A percentile compares a stretch with the other conserved stretches of the same genome.
phyloP scores from a whole-genome alignment of 192 early-diverging fungal genomes.

The Dissophora globulifera region DNA sequence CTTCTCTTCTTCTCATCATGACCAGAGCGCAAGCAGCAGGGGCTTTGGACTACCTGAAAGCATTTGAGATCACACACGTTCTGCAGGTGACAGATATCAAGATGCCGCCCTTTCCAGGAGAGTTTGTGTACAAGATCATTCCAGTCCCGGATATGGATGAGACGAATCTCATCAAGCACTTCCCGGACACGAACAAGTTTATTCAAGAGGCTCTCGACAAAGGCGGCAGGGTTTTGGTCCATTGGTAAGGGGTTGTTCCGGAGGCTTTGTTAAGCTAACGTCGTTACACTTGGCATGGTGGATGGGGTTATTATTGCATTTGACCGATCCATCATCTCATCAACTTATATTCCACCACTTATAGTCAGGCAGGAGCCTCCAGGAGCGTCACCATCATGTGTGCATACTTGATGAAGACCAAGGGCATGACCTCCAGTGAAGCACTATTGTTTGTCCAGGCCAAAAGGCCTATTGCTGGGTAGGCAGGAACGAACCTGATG shows the following conservation, averaged over 20 bases:
- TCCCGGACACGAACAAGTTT: conserved; percentile 70
- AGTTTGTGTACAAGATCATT: conserved; percentile 66
- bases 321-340: too few relatives aligned
- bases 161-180: conserved; percentile 77
- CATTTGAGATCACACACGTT: conserved; percentile 34
- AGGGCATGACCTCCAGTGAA: conserved; percentile 54
- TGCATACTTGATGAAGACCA: conserved; percentile 75
- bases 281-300: too few relatives aligned
- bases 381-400: conserved; percentile 71
- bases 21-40: conserved; percentile 20
- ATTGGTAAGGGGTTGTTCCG: conserved; percentile 69
- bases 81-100: conserved; percentile 34
- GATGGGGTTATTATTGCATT: too few relatives aligned
- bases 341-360: too few relatives aligned
- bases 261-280: too few relatives aligned
- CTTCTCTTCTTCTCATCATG: too few relatives aligned
- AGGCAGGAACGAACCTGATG: background rate
- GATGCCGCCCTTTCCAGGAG: conserved; percentile 39
- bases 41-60: conserved; percentile 19
- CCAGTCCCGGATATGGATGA: conserved; percentile 68
- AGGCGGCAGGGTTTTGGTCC: conserved; percentile 70
- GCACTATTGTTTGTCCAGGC: conserved; percentile 58
- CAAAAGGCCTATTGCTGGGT: conserved; percentile 59
- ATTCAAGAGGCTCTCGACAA: conserved; percentile 58
- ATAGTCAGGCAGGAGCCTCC: conserved; percentile 65